Evolutionary conservation across 1,139 yeast genomes (phyloP).

Genomic region (Suzukiozyma palmioleophila): DNA sequence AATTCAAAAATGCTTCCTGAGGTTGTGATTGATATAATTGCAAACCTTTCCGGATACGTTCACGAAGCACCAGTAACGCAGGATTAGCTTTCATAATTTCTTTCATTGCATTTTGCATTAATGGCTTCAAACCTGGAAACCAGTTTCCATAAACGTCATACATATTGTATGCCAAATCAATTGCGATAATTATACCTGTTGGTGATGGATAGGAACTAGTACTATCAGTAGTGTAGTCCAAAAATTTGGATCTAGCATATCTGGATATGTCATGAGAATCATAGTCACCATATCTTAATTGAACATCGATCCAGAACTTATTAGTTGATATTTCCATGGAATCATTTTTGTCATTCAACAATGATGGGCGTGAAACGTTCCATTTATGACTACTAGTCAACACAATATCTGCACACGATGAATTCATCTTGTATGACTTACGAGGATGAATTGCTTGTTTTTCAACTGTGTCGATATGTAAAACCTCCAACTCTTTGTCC

Average conservation of each 20-base stretch:
- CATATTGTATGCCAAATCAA: slow-evolving; percentile 94
- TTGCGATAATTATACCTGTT: slow-evolving; percentile 85
- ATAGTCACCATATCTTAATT: slow-evolving; percentile 92
- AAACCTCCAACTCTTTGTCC: slow-evolving; percentile 79
- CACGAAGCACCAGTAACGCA: slow-evolving; percentile 85
- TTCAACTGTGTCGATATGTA: slow-evolving; percentile 81
- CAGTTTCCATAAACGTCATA: slow-evolving; percentile 96
- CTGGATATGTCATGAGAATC: slow-evolving; percentile 96
- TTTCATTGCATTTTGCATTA: slow-evolving; percentile 87
- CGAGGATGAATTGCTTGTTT: slow-evolving; percentile 95
- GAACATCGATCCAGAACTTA: slow-evolving; percentile 94
- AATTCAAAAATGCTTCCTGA: slow-evolving; percentile 85
- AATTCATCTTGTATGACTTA: slow-evolving; percentile 94
- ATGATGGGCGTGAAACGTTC: slow-evolving; percentile 81
- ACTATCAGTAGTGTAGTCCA: slow-evolving; percentile 89
- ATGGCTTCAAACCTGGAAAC: slow-evolving; percentile 91
- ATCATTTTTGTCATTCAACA: slow-evolving; percentile 62
- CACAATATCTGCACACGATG: slow-evolving; percentile 89
- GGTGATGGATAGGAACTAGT: slow-evolving; percentile 88
- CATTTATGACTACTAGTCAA: slow-evolving; percentile 74
- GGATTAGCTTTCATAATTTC: slow-evolving; percentile 96
- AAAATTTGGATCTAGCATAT: slow-evolving; percentile 86
- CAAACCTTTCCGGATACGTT: slow-evolving; percentile 88
- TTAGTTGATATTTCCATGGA: slow-evolving; percentile 50
- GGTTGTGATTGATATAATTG: slow-evolving; percentile 93